phyloP scores from a whole-genome alignment of 345 rosid species.

The Rubroshorea leprosula region DNA sequence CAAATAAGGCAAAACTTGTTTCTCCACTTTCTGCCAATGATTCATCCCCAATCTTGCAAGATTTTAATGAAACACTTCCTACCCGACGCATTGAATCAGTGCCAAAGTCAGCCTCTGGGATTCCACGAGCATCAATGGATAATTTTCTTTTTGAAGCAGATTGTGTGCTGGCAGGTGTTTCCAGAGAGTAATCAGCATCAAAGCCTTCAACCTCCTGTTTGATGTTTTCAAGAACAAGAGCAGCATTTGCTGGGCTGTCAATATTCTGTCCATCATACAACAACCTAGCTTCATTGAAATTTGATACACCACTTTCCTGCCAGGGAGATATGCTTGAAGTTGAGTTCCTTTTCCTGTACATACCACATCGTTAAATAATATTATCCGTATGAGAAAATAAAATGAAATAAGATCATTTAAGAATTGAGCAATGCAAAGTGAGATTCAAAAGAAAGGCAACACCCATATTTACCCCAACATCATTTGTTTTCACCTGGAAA shows the following conservation, averaged over 20 bases:
- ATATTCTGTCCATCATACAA: conserved; percentile 70
- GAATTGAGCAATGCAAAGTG: background rate
- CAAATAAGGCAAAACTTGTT: conserved; percentile 62
- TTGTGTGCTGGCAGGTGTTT: conserved; percentile 31
- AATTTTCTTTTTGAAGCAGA: conserved; percentile 51
- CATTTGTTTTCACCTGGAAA: no score
- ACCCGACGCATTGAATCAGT: conserved; percentile 35
- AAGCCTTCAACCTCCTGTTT: conserved; percentile 73
- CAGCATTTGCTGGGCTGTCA: conserved; percentile 87
- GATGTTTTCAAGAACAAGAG: conserved; percentile 86
- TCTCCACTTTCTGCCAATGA: conserved; percentile 60
- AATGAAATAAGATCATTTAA: background rate
- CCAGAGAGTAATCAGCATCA: conserved; percentile 43
- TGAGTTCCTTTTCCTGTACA: conserved; percentile 68
- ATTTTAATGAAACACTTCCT: conserved; percentile 63
- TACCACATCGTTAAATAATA: background rate
- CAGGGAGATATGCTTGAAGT: conserved; percentile 49
- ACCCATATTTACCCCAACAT: background rate
- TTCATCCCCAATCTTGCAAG: conserved; percentile 84
- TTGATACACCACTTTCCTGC: conserved; percentile 39
- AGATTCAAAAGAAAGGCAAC: background rate
- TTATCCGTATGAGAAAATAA: background rate
- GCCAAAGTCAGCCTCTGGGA: conserved; percentile 35
- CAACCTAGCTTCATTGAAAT: conserved; percentile 56
- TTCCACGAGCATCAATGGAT: conserved; percentile 33